Percentiles rank a stretch among this genome's conserved stretches.
These are phyloP conservation scores for sorghum (Sorghum bicolor) DNA, from an alignment of 176 grass and related monocot genomes.

Conservation along the genomic window Sorghum_bicolor_NCBIv3 NC_012870.2:57168501-57169000, in stretches of 20 bases:
- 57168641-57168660: slow-evolving; percentile 81
- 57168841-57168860: neutral
- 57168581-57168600: slow-evolving; percentile 99
- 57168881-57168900: no score
- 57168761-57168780: neutral
- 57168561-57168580: slow-evolving; percentile 83
- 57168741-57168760: neutral
- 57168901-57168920: no score
- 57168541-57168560: slow-evolving; percentile 85
- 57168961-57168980: no score
- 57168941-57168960: no score
- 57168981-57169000: no score
- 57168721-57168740: neutral
- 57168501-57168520: slow-evolving; percentile 82
- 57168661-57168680: slow-evolving; percentile 72
- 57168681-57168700: slow-evolving; percentile 87
- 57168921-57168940: no score
- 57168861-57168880: no score
- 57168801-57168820: neutral
- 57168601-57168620: slow-evolving; percentile 88
- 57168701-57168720: slow-evolving; percentile 53
- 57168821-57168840: neutral
- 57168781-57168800: neutral
- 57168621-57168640: slow-evolving; percentile 95
- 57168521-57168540: slow-evolving; percentile 78